A percentile compares a stretch with the other conserved stretches of the same genome.
These are phyloP conservation scores for Apiosordaria backusii DNA, from an alignment of 495 filamentous ascomycete genomes.

Conservation along the genomic window DNA sequence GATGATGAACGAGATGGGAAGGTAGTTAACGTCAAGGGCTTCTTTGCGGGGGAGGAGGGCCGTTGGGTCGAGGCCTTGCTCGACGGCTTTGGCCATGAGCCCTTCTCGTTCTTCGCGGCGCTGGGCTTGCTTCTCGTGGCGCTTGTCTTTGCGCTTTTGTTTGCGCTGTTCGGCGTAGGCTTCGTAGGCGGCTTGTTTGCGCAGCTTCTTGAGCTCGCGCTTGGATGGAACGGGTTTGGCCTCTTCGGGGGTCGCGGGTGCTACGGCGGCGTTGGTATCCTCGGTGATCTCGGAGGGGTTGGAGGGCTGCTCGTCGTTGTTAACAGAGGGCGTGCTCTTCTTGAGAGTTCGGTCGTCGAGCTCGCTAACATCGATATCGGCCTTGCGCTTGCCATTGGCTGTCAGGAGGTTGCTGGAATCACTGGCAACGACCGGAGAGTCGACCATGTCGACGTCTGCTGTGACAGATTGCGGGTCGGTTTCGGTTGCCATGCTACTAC, in stretches of 20 bases:
- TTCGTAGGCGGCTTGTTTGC: constrained; percentile 63
- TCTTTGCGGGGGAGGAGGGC: constrained; percentile 20
- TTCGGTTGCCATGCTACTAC: constrained; percentile 13
- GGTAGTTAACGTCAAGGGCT: constrained; percentile 34
- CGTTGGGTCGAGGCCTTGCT: constrained; percentile 37
- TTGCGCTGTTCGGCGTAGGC: constrained; percentile 65
- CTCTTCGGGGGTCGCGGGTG: constrained; percentile 8
- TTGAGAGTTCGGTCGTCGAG: constrained; percentile 19
- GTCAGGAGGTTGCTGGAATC: background rate
- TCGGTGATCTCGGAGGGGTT: constrained; percentile 1
- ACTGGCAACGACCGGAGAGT: background rate
- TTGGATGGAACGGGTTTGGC: constrained; percentile 58
- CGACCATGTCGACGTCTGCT: constrained; percentile 2
- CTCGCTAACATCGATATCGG: constrained; percentile 19
- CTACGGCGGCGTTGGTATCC: background rate
- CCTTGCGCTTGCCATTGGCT: constrained; percentile 32
- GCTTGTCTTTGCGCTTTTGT: constrained; percentile 66
- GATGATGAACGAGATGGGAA: constrained; percentile 76
- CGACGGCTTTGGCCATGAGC: constrained; percentile 42
- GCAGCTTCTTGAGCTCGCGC: constrained; percentile 72
- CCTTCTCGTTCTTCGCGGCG: constrained; percentile 42
- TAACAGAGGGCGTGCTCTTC: constrained; percentile 10
- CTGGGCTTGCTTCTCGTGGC: constrained; percentile 58
- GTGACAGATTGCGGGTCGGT: background rate
- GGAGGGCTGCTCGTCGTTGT: constrained; percentile 7